Evolutionary conservation across 805 yeast genomes (phyloP).

Genomic region (Hanseniaspora lachancei): DNA sequence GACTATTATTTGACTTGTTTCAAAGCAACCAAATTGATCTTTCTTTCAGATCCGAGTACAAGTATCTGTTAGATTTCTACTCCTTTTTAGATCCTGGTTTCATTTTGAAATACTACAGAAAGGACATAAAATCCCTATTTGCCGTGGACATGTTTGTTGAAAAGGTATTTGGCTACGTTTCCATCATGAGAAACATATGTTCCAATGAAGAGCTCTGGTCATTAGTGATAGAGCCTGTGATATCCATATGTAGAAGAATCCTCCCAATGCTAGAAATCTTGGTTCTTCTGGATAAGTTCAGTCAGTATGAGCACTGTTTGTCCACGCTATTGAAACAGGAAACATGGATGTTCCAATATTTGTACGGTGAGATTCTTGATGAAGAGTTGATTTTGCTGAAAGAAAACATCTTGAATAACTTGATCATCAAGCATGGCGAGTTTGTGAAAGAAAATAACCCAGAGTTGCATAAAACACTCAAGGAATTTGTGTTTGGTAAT

Average conservation of each 20-base stretch:
- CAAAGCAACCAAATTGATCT: neutral
- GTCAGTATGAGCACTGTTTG: conserved; percentile 8
- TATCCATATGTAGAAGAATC: conserved; percentile 2
- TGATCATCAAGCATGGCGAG: conserved; percentile 11
- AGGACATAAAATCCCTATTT: neutral
- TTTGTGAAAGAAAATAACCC: conserved; percentile 9
- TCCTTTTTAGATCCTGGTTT: conserved; percentile 7
- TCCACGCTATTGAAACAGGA: conserved; percentile 7
- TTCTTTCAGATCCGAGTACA: conserved; percentile 3
- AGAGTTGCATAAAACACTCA: neutral
- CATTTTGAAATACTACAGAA: conserved; percentile 1
- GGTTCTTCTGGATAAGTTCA: conserved; percentile 8
- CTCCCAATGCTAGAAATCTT: conserved; percentile 1
- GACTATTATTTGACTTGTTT: neutral
- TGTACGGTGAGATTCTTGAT: conserved; percentile 1
- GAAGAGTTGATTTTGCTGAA: conserved; percentile 1
- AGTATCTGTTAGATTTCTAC: conserved; percentile 8
- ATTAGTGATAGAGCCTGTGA: conserved; percentile 4
- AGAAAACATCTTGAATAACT: conserved; percentile 3
- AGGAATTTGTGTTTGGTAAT: conserved; percentile 6
- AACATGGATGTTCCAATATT: conserved; percentile 5
- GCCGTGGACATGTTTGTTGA: neutral
- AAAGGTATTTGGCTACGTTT: neutral
- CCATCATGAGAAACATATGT: conserved; percentile 5
- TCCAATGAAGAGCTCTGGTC: conserved; percentile 5